Conservation (phyloP, 768 basidiomycete genomes). For the Lactarius akahatsu region DNA sequence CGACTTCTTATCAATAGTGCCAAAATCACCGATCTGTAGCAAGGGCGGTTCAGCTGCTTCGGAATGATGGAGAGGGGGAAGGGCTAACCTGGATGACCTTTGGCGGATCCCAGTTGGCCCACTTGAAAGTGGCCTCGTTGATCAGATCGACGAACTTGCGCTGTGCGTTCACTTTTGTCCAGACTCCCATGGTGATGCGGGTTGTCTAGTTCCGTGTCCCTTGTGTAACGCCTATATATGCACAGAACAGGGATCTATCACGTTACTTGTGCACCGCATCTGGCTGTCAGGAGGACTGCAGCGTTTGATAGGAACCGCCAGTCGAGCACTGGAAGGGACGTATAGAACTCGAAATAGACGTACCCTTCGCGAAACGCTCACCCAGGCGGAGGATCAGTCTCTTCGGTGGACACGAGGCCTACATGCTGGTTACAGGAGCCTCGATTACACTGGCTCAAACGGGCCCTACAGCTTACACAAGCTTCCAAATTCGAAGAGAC, state of each 20-base stretch:
- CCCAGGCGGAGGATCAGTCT: background rate
- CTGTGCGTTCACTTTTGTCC: conserved; percentile 5
- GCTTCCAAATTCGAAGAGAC: background rate
- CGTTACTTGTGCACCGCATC: background rate
- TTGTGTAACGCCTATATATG: background rate
- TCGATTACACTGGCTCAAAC: too few species aligned
- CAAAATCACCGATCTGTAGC: conserved; percentile 19
- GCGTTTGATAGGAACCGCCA: background rate
- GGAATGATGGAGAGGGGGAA: background rate
- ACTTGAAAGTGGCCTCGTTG: conserved; percentile 5
- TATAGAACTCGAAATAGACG: background rate
- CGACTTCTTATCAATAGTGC: conserved; percentile 9
- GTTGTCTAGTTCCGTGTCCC: background rate
- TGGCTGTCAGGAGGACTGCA: background rate
- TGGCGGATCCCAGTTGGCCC: conserved; percentile 18
- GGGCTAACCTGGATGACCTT: conserved; percentile 8
- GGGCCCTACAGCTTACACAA: background rate
- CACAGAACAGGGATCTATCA: background rate
- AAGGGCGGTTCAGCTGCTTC: background rate
- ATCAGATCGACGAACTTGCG: conserved; percentile 23
- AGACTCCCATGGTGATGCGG: conserved; percentile 4
- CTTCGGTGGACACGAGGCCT: background rate
- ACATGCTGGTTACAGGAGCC: too few species aligned
- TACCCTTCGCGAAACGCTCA: background rate
- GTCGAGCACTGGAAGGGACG: background rate